Evolutionary conservation across 2,329 filamentous ascomycete species (phyloP).

Genomic region (Calonectria henricotiae): DNA sequence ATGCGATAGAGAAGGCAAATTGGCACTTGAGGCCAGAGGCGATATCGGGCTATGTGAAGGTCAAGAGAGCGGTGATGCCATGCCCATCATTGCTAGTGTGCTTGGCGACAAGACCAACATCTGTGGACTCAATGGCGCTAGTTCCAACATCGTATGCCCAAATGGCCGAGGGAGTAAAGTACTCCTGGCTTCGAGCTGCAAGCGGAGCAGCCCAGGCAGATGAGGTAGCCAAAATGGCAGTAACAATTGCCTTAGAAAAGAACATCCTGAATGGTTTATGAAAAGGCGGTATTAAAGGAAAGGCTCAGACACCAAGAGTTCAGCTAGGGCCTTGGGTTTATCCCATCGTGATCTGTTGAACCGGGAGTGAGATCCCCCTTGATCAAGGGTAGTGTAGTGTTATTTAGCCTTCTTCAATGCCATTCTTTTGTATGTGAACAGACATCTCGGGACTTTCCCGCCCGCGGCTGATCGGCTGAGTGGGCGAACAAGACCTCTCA

Average conservation of each 20-base stretch:
- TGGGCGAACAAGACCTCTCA: too few species aligned
- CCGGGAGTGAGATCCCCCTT: background rate
- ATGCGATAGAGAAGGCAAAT: slow-evolving; percentile 1
- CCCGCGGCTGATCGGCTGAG: background rate
- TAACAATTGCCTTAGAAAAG: background rate
- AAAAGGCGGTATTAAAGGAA: background rate
- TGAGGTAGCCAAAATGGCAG: background rate
- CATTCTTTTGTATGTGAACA: background rate
- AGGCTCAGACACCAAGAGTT: background rate
- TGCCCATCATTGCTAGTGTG: background rate
- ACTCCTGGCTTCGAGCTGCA: background rate
- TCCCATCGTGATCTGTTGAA: background rate
- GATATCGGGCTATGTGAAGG: slow-evolving; percentile 9
- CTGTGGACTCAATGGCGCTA: background rate
- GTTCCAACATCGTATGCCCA: slow-evolving; percentile 15
- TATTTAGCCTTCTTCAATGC: background rate
- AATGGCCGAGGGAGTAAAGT: background rate
- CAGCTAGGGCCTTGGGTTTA: background rate
- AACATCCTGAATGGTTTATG: background rate
- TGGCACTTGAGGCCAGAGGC: slow-evolving; percentile 4
- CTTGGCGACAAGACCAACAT: slow-evolving; percentile 1
- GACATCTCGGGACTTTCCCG: background rate
- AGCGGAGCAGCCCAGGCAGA: slow-evolving; percentile 3
- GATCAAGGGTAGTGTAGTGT: background rate
- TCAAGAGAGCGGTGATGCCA: background rate